These are phyloP conservation scores for Coprinopsis cinerea DNA, from an alignment of 768 basidiomycete species.

Conservation along the genomic window DNA sequence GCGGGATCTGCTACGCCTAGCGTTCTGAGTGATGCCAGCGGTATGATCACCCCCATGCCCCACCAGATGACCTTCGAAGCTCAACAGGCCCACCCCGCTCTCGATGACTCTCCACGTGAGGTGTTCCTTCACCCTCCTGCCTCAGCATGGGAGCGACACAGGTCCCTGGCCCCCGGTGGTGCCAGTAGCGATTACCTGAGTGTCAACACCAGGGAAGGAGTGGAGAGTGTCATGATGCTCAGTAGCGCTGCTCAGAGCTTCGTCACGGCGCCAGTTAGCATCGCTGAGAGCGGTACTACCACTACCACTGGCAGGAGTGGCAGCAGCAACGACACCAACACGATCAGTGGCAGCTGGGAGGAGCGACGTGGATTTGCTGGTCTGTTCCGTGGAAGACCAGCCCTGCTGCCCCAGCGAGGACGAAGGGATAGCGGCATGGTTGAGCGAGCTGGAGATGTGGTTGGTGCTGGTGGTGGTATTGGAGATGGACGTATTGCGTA, in stretches of 20 bases:
- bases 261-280: conserved; percentile 53
- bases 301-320: conserved; percentile 2
- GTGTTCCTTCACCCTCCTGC: conserved; percentile 18
- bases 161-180: neutral
- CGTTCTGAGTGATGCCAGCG: conserved; percentile 2
- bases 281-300: conserved; percentile 3
- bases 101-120: conserved; percentile 18
- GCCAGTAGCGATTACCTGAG: neutral
- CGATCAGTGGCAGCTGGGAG: conserved; percentile 7
- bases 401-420: neutral
- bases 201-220: neutral
- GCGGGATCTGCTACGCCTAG: conserved; percentile 4
- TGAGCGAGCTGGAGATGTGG: conserved; percentile 8
- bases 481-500: conserved; percentile 10
- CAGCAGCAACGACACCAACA: conserved; percentile 4
- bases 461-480: conserved; percentile 5
- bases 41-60: conserved; percentile 2
- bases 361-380: conserved; percentile 5
- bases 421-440: conserved; percentile 11
- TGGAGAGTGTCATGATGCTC: conserved; percentile 20
- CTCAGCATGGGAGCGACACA: neutral
- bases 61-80: neutral
- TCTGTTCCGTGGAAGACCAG: conserved; percentile 1
- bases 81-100: conserved; percentile 10
- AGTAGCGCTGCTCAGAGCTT: conserved; percentile 68